Evolutionary conservation across 441 rosid species (phyloP).

Genomic region (California macrophylla): DNA sequence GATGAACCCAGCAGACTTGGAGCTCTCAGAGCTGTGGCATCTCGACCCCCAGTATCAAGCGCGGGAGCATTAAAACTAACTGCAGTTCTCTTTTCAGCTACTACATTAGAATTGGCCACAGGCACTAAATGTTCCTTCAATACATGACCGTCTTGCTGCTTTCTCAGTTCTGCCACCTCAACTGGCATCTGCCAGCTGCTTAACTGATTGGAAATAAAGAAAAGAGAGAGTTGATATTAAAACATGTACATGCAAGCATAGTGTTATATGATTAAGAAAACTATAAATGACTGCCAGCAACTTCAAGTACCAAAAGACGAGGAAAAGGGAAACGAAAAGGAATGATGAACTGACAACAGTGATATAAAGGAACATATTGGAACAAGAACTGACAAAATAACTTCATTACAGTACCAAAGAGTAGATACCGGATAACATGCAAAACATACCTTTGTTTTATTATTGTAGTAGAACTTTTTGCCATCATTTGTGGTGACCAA

Average conservation of each 20-base stretch:
- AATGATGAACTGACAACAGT: not conserved
- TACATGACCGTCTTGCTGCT: constrained; percentile 47
- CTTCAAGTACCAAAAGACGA: too few relatives aligned
- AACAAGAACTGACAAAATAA: not conserved
- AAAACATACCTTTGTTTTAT: constrained; percentile 63
- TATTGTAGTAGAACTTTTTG: constrained; percentile 82
- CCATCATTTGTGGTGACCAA: constrained; percentile 79
- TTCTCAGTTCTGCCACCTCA: constrained; percentile 67
- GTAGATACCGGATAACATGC: not conserved
- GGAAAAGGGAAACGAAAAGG: not conserved
- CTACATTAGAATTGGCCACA: constrained; percentile 28
- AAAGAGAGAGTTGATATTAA: not conserved
- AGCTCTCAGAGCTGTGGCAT: constrained; percentile 53
- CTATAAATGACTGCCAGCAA: too few relatives aligned
- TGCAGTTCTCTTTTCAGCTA: constrained; percentile 51
- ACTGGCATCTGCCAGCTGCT: constrained; percentile 96
- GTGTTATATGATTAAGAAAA: not conserved
- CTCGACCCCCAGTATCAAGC: constrained; percentile 75
- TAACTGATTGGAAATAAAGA: constrained; percentile 36
- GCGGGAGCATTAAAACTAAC: constrained; percentile 70
- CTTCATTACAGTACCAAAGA: constrained; percentile 3
- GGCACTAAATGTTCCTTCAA: constrained; percentile 38
- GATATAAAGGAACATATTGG: not conserved
- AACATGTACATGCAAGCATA: not conserved
- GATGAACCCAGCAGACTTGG: constrained; percentile 43